Conservation (phyloP, 1,284 basidiomycete genomes). For the Rhodotorula glutinis region DNA sequence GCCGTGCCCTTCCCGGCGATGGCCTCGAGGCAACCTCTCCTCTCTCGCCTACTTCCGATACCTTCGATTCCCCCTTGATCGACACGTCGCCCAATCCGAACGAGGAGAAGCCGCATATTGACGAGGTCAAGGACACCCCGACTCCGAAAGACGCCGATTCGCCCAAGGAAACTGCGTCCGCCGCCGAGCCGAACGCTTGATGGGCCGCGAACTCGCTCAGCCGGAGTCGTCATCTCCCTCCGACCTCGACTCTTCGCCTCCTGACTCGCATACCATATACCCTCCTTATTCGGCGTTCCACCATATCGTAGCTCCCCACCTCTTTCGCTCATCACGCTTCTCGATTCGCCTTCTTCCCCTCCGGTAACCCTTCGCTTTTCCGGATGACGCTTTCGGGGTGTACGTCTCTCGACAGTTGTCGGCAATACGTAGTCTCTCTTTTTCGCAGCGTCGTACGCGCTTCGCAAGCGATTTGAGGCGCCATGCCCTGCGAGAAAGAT, state of each 20-base stretch:
- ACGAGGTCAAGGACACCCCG: background rate
- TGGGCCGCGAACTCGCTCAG: background rate
- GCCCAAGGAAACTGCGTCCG: background rate
- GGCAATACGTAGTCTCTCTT: too few relatives aligned
- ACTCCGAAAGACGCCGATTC: too few relatives aligned
- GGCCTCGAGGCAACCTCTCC: conserved; percentile 1
- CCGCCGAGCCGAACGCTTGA: background rate
- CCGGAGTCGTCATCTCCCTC: too few relatives aligned
- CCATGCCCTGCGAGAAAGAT: too few relatives aligned
- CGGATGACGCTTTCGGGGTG: too few relatives aligned
- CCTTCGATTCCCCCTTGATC: background rate
- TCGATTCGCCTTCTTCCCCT: background rate
- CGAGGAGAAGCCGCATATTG: background rate
- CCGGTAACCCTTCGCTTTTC: too few relatives aligned
- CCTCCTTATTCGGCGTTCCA: too few relatives aligned
- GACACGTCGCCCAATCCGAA: background rate
- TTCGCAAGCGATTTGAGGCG: too few relatives aligned
- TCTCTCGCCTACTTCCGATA: background rate
- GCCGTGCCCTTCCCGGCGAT: conserved; percentile 42
- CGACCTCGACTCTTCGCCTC: too few relatives aligned
- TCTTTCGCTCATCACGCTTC: background rate
- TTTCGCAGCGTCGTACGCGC: too few relatives aligned
- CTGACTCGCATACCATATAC: background rate
- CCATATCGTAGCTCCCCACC: background rate
- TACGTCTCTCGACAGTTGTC: too few relatives aligned